Percentiles rank a stretch among this genome's conserved stretches.
Evolutionary conservation across 2,329 filamentous ascomycete species (phyloP).

Genomic region (Neophaeococcomyces aloes): DNA sequence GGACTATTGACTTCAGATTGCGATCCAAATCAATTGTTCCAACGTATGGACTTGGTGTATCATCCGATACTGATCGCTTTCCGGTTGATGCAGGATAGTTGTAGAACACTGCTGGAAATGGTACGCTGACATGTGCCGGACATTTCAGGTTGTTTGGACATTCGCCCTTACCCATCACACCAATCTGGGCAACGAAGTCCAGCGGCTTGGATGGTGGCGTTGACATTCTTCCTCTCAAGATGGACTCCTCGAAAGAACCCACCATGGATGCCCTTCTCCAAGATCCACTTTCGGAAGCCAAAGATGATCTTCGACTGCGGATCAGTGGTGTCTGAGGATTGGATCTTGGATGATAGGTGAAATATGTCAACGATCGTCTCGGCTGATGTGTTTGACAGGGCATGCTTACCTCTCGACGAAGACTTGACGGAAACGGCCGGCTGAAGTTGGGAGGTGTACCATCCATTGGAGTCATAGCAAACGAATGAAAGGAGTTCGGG

Average conservation of each 20-base stretch:
- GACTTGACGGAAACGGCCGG: conserved; percentile 30
- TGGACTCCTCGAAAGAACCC: conserved; percentile 95
- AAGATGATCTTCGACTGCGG: conserved; percentile 55
- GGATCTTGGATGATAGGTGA: conserved; percentile 36
- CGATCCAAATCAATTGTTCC: conserved; percentile 87
- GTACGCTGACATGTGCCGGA: conserved; percentile 78
- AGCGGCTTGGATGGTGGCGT: conserved; percentile 86
- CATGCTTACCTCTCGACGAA: conserved; percentile 49
- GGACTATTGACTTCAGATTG: conserved; percentile 44
- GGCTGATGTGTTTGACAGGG: conserved; percentile 72
- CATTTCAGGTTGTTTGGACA: conserved; percentile 79
- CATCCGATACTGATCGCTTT: conserved; percentile 56
- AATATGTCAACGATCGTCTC: conserved; percentile 60
- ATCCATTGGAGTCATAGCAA: conserved; percentile 33
- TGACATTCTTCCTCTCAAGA: conserved; percentile 89
- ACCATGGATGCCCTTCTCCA: conserved; percentile 91
- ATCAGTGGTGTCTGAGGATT: conserved; percentile 44
- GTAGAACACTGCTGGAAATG: conserved; percentile 93
- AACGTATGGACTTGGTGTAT: conserved; percentile 92
- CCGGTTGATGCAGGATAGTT: conserved; percentile 65
- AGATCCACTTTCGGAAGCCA: conserved; percentile 62
- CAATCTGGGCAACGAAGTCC: conserved; percentile 89
- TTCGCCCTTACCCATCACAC: conserved; percentile 77
- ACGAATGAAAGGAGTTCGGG: conserved; percentile 46
- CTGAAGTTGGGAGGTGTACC: conserved; percentile 28